Evolutionary conservation across 2,329 filamentous ascomycete species (phyloP), one percentile per base, ranked within the genome.

Genomic region (Xylaria sp.): DNA sequence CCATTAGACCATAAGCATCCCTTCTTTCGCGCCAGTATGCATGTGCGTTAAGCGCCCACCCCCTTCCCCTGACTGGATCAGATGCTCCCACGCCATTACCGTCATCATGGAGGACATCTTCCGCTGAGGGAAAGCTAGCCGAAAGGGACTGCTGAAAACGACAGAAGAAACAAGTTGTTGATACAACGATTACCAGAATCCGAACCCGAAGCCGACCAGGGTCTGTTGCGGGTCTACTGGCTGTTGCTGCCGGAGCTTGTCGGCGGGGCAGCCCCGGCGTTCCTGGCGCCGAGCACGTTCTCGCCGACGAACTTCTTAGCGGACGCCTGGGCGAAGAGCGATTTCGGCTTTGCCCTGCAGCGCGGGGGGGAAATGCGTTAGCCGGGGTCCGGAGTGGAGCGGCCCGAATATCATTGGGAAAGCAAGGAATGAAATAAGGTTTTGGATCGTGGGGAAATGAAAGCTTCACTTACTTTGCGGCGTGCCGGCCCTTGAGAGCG

Each of bases 401-500:
- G 8, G 43, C 13, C 17, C 31, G n/a, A 6, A 25, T 44, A 25
- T 8, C 15, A 3, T 9, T 40, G 37, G n/a, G 7, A 9, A 13
- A 40, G 15, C n/a, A 19, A 5, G 19, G 9, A 25, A 21, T 44
- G 19, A 15, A 21, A 25, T 41, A 27, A 23, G 41, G 21, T 44
- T 10, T 19, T 43, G 5, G 40, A 17, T 17, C 13, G 19, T 25
- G 37, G 8, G 21, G 29, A 23, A 15, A 27, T 25, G 1, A 46
- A 27, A 6, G 25, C 4, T 33, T 15, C 5, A 83, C 85, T 74
- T 82, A 92, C 89, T 93, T 94, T 79, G 84, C 85, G 65, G 88
- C 88, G 72, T 92, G 89, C 81, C 92, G 93, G 79, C 86, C 91
- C 78, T 91, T 90, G 77, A 93, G 87, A 40, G 90, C 89, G 66